Evolutionary conservation across 495 filamentous ascomycete genomes (phyloP), one percentile per base, ranked within the genome.

Genomic region (Parachaetomium inaequale): DNA sequence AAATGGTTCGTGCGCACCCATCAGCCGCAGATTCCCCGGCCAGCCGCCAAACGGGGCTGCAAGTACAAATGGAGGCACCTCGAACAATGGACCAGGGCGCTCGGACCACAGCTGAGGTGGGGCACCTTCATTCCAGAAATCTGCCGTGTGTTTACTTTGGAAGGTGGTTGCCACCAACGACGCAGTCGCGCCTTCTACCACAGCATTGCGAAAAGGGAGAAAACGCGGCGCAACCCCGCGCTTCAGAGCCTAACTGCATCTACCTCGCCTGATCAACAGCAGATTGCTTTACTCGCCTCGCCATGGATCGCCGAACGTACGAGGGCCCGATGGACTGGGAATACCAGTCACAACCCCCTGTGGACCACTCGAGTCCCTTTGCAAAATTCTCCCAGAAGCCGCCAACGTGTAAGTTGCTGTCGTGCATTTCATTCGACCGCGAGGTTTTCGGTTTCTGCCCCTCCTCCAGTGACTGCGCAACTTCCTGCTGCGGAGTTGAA

Each of bases 261-360:
- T 0, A 26, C 21, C 19, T 49, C 26, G 0, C 7, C 19, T 31
- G 5, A 34, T 25, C 19, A 50, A 26, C 42, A 46, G 2, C 55
- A 12, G 26, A 58, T 47, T 34, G 11, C 28, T 42, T 38, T 23
- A 34, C 55, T 51, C 21, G 49, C 53, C 49, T 12, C 59, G 43
- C 47, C 46, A 80, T 82, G 78, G 72, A 77, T 10, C 71, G 74
- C 42, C 74, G 79, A 63, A 76, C 70, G 0, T 75, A 68, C 45
- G 79, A 80, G 55, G 71, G 76, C 60, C 76, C 70, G 49, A 82
- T 82, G 79, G 79, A 82, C 56, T 82, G 78, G 78, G 76, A 82
- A 56, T 79, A 78, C 70, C 72, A 79, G 61, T 68, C 69, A 47
- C 40, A 70, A 47, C 77, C 70, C 3, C 76, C 77, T 0, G 66